A percentile compares a stretch with the other conserved stretches of the same genome.
These are phyloP conservation scores for Asterochloris erici DNA, from an alignment of 139 green algal species.

Conservation along the genomic window DNA sequence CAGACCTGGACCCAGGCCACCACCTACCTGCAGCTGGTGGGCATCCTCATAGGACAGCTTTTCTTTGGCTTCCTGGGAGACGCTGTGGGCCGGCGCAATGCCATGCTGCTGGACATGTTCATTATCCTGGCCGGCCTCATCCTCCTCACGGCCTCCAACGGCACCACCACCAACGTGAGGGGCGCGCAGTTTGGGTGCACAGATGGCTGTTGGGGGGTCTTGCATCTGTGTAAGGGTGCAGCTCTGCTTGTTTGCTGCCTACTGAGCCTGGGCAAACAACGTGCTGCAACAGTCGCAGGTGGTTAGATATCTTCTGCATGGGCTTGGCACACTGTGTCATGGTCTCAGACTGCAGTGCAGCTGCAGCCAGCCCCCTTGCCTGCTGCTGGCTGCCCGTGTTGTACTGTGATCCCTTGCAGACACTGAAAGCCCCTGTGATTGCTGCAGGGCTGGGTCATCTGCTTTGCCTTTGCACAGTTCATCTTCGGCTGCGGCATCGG, in stretches of 20 bases:
- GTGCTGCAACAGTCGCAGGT: too few species aligned
- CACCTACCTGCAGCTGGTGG: constrained; percentile 25
- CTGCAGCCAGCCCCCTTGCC: too few species aligned
- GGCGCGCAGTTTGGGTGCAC: too few species aligned
- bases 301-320: too few species aligned
- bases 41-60: constrained; percentile 23
- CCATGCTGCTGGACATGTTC: constrained; percentile 24
- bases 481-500: constrained; percentile 23
- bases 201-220: not conserved
- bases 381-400: too few species aligned
- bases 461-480: constrained; percentile 16
- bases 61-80: constrained; percentile 25
- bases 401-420: too few species aligned
- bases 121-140: constrained; percentile 18
- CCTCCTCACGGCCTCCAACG: constrained; percentile 11
- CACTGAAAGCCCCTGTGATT: too few species aligned
- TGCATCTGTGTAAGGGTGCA: not conserved
- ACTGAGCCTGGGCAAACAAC: too few species aligned
- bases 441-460: constrained; percentile 17
- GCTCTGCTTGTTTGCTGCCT: too few species aligned
- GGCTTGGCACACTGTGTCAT: too few species aligned
- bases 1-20: constrained; percentile 24
- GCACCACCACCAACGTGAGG: constrained; percentile 1
- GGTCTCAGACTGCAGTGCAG: too few species aligned
- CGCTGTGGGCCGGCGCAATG: constrained; percentile 11